A percentile compares a stretch with the other conserved stretches of the same genome.
phyloP scores from a whole-genome alignment of 257 asterid genomes.

The Verbena officinalis region DNA sequence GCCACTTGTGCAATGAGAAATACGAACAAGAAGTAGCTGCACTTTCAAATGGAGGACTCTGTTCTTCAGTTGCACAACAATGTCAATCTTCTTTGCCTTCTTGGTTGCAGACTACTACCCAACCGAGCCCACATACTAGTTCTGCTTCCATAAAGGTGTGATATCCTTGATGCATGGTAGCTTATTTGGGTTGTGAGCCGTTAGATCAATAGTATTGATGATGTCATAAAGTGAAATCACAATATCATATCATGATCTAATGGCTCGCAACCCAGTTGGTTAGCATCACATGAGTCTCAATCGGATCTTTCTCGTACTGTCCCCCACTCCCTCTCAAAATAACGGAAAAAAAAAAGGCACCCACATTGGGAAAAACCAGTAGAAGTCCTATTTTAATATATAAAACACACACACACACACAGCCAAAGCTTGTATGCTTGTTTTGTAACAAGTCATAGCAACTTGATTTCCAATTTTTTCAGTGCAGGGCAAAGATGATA shows the following conservation, averaged over 20 bases:
- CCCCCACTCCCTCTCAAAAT: too few relatives aligned
- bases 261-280: too few relatives aligned
- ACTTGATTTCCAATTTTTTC: constrained; percentile 47
- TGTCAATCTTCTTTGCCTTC: constrained; percentile 51
- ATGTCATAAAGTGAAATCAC: too few relatives aligned
- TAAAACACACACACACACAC: too few relatives aligned
- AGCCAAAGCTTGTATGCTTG: background rate
- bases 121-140: constrained; percentile 32
- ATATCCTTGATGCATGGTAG: background rate
- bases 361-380: too few relatives aligned
- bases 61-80: constrained; percentile 38
- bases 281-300: too few relatives aligned
- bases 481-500: constrained; percentile 89
- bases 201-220: too few relatives aligned
- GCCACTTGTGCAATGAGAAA: constrained; percentile 71
- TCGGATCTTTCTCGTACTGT: too few relatives aligned
- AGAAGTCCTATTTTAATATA: too few relatives aligned
- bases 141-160: constrained; percentile 51
- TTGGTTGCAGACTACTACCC: constrained; percentile 48
- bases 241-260: too few relatives aligned
- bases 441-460: constrained; percentile 37
- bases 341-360: too few relatives aligned
- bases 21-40: constrained; percentile 62
- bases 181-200: too few relatives aligned
- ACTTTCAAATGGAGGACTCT: constrained; percentile 41